Percentiles rank a stretch among this genome's conserved stretches.
Evolutionary conservation across 257 asterid genomes (phyloP).

Genomic region (Jasminum sambac): DNA sequence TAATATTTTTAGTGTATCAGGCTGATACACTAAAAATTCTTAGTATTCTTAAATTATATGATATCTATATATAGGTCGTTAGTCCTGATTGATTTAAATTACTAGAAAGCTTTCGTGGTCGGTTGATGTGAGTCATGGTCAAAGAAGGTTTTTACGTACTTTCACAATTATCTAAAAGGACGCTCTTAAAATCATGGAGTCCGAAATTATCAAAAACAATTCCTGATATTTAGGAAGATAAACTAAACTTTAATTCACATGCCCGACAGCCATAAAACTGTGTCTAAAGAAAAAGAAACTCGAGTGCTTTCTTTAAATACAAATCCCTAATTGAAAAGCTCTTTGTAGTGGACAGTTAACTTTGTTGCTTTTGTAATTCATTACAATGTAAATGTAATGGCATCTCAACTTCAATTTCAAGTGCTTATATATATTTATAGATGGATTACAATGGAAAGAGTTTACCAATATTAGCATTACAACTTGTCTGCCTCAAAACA

Average conservation of each 20-base stretch:
- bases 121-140: background rate
- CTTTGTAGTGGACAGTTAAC: background rate
- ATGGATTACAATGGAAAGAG: too few relatives aligned
- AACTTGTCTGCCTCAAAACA: background rate
- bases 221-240: conserved; percentile 28
- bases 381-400: background rate
- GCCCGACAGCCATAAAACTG: conserved; percentile 34
- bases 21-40: too few relatives aligned
- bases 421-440: too few relatives aligned
- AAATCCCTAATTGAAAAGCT: background rate
- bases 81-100: too few relatives aligned
- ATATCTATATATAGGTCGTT: too few relatives aligned
- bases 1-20: too few relatives aligned
- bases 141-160: conserved; percentile 35
- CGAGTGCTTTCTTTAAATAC: conserved; percentile 30
- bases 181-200: conserved; percentile 28
- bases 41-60: too few relatives aligned
- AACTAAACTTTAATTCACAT: conserved; percentile 28
- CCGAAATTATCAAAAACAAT: background rate
- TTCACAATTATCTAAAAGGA: conserved; percentile 37
- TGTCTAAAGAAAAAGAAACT: conserved; percentile 32
- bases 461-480: background rate
- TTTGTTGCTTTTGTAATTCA: too few relatives aligned
- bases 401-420: background rate
- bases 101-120: background rate